Evolutionary conservation across 2,329 filamentous ascomycete genomes (phyloP), one percentile per base, ranked within the genome.

Genomic region (Fusarium mexicanum): DNA sequence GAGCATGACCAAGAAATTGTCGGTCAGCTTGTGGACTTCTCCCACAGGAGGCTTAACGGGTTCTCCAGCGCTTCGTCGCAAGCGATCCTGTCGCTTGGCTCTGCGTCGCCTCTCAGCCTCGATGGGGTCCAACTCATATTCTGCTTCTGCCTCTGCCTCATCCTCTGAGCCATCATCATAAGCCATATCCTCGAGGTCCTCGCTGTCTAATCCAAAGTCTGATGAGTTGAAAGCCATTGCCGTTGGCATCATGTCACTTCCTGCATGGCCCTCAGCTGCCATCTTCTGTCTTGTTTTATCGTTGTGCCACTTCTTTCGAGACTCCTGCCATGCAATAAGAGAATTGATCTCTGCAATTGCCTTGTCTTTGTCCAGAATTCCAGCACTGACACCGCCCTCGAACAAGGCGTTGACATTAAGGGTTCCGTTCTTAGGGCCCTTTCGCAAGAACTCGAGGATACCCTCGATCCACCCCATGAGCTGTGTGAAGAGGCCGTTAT

Each of bases 251-350:
- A 88, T 82, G 33, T 87, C 86, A 24, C 84, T 83, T 59, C 84
- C 85, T 16, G 81, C 81, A 43, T 86, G 85, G 11, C 87, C 86
- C 79, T 96, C 95, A 5, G 94, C 95, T 0, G 96, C 96, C 96
- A 99, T 98, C 88, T 99, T 99, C 85, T 98, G 96, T 61, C 95
- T 87, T 14, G 96, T 99, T 87, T 99, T 99, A 84, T 97, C 94
- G 70, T 96, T 91, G 81, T 99, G 96, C 96, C 96, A 99, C 84
- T 96, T 96, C 88, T 99, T 98, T 63, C 96, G 88, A 47, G 94
- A 94, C 80, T 95, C 94, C 82, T 99, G 96, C 96, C 96, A 99
- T 54, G 92, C 88, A 76, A 99, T 96, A 57, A 99, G 87, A 37
- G 89, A 86, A 79, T 98, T 91, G 79, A 98, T 95, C 84, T 99